Percentiles rank a stretch among this genome's conserved stretches.
These are phyloP conservation scores for Penicillium occitanis DNA, from an alignment of 2,329 filamentous ascomycete species.

Conservation along the genomic window DNA sequence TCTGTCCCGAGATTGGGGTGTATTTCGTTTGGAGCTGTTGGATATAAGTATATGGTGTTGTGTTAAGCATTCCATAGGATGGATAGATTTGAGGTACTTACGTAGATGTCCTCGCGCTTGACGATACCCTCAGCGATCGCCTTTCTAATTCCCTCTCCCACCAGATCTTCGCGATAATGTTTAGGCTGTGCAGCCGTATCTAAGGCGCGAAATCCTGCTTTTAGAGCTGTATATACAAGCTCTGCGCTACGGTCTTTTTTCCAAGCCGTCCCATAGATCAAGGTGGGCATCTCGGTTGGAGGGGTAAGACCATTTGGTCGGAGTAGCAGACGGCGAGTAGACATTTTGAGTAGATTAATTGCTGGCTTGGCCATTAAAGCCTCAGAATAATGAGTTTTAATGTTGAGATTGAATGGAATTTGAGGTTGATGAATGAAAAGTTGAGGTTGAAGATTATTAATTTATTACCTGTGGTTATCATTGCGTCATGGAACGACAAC, in stretches of 20 bases:
- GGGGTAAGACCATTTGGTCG: slow-evolving; percentile 11
- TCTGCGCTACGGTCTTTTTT: slow-evolving; percentile 68
- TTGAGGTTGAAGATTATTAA: not conserved
- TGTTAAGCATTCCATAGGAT: not conserved
- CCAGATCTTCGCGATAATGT: slow-evolving; percentile 73
- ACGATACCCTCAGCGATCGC: slow-evolving; percentile 62
- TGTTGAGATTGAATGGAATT: not conserved
- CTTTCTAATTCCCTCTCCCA: slow-evolving; percentile 64
- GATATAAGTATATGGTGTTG: not conserved
- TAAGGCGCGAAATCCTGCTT: slow-evolving; percentile 67
- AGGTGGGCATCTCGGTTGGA: slow-evolving; percentile 39
- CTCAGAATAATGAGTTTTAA: not conserved
- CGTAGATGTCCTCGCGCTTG: slow-evolving; percentile 61
- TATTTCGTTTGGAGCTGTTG: slow-evolving; percentile 78
- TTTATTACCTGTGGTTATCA: not conserved
- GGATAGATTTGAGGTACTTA: slow-evolving; percentile 37
- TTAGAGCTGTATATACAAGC: slow-evolving; percentile 68
- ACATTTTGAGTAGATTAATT: slow-evolving; percentile 4
- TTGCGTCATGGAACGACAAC: not conserved
- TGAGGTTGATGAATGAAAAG: not conserved
- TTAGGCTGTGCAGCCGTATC: slow-evolving; percentile 78
- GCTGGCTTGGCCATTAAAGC: not conserved
- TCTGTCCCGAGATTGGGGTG: slow-evolving; percentile 64
- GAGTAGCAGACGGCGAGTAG: not conserved
- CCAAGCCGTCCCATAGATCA: slow-evolving; percentile 84